Percentiles rank a stretch among this genome's conserved stretches.
Conservation (phyloP, 2,329 filamentous ascomycete genomes). For the Onygenales sp. region DNA sequence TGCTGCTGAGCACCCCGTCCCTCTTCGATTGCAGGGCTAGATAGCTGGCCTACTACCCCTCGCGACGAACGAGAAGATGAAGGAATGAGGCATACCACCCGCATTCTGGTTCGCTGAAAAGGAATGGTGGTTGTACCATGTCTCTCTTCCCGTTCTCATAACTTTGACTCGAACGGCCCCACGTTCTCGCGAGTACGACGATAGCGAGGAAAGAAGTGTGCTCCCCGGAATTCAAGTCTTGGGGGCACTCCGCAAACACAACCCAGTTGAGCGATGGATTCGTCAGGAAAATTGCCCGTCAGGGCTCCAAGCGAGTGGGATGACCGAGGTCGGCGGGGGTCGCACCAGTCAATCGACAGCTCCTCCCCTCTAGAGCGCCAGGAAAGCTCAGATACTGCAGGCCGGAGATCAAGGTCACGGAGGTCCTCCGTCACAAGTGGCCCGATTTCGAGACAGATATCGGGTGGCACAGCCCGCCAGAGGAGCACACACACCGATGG, state of each 20-base stretch:
- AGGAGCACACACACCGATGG: conserved; percentile 9
- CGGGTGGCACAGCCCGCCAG: conserved; percentile 8
- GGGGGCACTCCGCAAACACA: not conserved
- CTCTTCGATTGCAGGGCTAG: conserved; percentile 2
- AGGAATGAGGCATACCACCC: not conserved
- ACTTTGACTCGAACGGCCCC: not conserved
- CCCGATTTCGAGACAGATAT: conserved; percentile 7
- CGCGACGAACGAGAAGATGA: not conserved
- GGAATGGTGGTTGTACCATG: conserved; percentile 2
- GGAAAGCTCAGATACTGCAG: not conserved
- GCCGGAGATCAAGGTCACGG: conserved; percentile 1
- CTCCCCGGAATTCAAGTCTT: not conserved
- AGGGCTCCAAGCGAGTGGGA: conserved; percentile 8
- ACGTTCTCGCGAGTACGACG: not conserved
- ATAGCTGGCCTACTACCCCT: conserved; percentile 3
- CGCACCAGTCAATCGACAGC: conserved; percentile 2
- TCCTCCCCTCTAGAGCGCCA: not conserved
- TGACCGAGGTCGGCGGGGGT: conserved; percentile 7
- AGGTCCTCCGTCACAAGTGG: conserved; percentile 7
- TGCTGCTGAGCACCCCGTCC: not conserved
- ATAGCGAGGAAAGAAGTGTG: not conserved
- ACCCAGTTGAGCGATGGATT: conserved; percentile 5
- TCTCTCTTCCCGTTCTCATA: not conserved
- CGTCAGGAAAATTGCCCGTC: not conserved
- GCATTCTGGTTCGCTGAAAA: not conserved